A percentile compares a stretch with the other conserved stretches of the same genome.
Evolutionary conservation across 2,329 filamentous ascomycete genomes (phyloP).

Genomic region (Sporothrix humicola): DNA sequence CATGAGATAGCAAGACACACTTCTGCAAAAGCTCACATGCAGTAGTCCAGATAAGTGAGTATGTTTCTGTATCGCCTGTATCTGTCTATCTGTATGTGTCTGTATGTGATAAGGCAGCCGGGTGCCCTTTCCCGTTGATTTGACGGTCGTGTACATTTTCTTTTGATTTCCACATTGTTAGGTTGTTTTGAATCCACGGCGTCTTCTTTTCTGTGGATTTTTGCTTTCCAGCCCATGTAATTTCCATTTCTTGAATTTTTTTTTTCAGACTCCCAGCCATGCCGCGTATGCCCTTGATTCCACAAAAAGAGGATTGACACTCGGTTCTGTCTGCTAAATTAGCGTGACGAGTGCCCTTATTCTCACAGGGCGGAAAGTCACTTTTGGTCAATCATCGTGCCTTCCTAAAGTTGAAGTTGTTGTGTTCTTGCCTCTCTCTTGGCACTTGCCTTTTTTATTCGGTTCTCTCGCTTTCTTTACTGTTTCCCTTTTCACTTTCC

Average conservation of each 20-base stretch:
- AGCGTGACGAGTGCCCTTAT: conserved; percentile 11
- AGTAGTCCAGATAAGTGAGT: neutral
- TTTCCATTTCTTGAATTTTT: conserved; percentile 15
- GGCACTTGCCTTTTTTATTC: neutral
- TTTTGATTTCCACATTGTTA: neutral
- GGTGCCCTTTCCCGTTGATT: neutral
- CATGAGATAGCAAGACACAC: neutral
- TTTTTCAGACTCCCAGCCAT: neutral
- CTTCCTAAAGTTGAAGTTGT: neutral
- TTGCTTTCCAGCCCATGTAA: neutral
- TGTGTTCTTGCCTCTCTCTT: neutral
- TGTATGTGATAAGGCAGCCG: conserved; percentile 15
- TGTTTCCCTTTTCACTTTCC: neutral
- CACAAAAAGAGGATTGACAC: conserved; percentile 22
- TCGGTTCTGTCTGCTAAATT: conserved; percentile 4
- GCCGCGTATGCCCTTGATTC: conserved; percentile 14
- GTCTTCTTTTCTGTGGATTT: neutral
- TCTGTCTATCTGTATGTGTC: neutral
- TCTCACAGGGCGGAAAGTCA: neutral
- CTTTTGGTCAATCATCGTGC: neutral
- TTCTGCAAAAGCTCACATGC: neutral
- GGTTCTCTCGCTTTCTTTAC: neutral
- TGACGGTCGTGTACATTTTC: conserved; percentile 1
- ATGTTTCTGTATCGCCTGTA: neutral
- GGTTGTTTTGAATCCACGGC: neutral